Evolutionary conservation across 2,329 filamentous ascomycete species (phyloP), one percentile per base, ranked within the genome.

Genomic region (Fusarium redolens): DNA sequence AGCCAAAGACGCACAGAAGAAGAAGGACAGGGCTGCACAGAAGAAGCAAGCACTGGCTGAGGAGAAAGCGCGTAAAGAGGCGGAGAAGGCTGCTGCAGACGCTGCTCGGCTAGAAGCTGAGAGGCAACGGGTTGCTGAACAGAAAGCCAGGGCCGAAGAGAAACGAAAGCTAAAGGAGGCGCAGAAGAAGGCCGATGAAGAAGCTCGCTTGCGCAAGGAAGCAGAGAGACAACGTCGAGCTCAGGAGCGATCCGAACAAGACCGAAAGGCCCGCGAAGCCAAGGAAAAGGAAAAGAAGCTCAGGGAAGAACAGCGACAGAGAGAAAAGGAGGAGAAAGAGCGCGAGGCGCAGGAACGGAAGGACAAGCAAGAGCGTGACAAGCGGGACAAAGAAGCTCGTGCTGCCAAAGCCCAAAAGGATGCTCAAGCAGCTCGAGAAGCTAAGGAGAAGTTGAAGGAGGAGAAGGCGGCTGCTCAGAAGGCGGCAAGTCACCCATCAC

Each of bases 21-120:
- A 93, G 80, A 98, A 97, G 83, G 95, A 97, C 78, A 97, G 96
- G 85, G 94, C 95, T 72, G 92, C 92, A 28, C 91, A 94, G 78
- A 96, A 97, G 84, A 97, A 96, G 83, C 92, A 94, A 80, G 92
- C 91, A 5, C 91, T 93, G 73, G 94, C 96, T n/a, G 96, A 98
- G 80, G 95, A 98, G 79, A 95, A 94, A 82, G 93, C 94, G 38
- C 92, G 90, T 64, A 93, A 91, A 77, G 96, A 98, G 48, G 94
- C 95, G 9, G 95, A 97, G 80, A 95, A 93, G 81, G 94, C 93
- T 18, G 94, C 93, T 5, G 94, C 97, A 81, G 95, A 97, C 81
- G 92, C 92, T 44, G 92, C 92, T 52, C 87, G 89, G 48, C 90
- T 92, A 74, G 93, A 91, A 54, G 90, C 92, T 7, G 95, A 98